phyloP scores from a whole-genome alignment of 2,329 filamentous ascomycete genomes.

The Fusarium floridanum region DNA sequence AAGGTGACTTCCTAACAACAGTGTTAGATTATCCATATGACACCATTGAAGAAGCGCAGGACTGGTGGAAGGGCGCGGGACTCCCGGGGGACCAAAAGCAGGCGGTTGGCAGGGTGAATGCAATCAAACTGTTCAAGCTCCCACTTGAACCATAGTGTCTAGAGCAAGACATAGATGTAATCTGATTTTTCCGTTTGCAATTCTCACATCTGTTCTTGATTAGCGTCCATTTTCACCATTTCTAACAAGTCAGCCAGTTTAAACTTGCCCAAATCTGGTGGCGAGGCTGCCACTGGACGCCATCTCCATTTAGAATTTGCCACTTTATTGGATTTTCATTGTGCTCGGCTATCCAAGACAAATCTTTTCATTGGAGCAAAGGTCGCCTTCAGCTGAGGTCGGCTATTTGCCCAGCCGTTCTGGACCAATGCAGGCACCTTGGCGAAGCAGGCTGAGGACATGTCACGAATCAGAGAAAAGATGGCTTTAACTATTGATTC shows the following conservation, averaged over 20 bases:
- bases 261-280: no score
- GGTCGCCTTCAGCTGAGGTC: not conserved
- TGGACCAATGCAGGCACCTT: not conserved
- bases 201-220: no score
- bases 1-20: not conserved
- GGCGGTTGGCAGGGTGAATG: not conserved
- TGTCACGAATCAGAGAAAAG: not conserved
- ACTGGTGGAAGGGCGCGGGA: conserved; percentile 18
- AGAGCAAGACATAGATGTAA: not conserved
- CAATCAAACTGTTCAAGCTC: conserved; percentile 20
- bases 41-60: conserved; percentile 11
- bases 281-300: no score
- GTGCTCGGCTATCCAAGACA: not conserved
- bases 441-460: not conserved
- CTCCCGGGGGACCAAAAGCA: not conserved
- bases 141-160: not conserved
- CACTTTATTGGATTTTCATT: not conserved
- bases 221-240: no score
- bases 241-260: no score
- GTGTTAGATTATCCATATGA: conserved; percentile 17
- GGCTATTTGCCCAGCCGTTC: not conserved
- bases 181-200: no score
- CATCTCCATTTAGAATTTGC: not conserved
- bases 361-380: not conserved
- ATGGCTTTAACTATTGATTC: not conserved